phyloP scores from a whole-genome alignment of 441 rosid genomes.

The Syzygium syzygioides region DNA sequence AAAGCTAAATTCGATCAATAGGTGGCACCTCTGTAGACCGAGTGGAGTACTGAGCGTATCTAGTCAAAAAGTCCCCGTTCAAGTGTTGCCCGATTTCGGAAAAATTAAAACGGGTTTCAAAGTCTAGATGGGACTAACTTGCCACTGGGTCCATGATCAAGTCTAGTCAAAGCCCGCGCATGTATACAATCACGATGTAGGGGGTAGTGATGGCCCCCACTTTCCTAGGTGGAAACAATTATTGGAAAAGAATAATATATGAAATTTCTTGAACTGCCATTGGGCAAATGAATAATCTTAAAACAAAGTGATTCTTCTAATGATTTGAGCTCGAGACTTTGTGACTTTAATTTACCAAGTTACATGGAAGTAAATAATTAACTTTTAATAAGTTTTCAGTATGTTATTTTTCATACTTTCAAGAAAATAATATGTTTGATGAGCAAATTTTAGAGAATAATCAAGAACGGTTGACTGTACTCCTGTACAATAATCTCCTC shows the following conservation, averaged over 20 bases:
- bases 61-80: too few species aligned
- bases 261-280: background rate
- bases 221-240: background rate
- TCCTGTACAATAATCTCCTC: background rate
- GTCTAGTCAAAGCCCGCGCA: background rate
- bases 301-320: background rate
- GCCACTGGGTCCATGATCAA: fast-evolving
- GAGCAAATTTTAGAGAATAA: background rate
- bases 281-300: fast-evolving
- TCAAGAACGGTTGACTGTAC: background rate
- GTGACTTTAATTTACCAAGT: background rate
- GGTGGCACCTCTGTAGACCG: background rate
- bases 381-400: background rate
- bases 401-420: background rate
- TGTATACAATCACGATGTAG: fast-evolving
- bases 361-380: background rate
- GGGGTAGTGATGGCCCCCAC: background rate
- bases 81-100: fast-evolving
- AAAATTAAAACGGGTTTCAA: background rate
- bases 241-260: background rate
- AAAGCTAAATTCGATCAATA: background rate
- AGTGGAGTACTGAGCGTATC: background rate
- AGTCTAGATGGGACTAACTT: fast-evolving
- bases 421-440: background rate
- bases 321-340: background rate